Conservation (phyloP, 2,329 filamentous ascomycete species). For the Aspergillus quadricinctus region DNA sequence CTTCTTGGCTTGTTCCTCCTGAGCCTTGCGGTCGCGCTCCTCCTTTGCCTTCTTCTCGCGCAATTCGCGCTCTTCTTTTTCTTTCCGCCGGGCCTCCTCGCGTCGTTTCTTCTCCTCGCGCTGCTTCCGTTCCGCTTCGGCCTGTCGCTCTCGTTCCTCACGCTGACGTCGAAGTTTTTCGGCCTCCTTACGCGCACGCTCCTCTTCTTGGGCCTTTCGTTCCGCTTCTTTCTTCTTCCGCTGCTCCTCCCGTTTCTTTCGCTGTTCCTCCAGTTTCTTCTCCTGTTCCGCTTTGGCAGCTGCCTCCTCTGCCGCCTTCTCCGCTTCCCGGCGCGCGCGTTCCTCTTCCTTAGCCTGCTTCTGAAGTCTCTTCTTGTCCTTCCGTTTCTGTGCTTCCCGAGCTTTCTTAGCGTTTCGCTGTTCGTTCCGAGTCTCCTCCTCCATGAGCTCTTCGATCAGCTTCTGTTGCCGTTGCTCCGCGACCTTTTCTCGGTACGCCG, state of each 20-base stretch:
- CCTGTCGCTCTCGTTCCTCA: slow-evolving; percentile 81
- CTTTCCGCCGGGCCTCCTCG: slow-evolving; percentile 70
- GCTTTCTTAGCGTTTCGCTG: slow-evolving; percentile 89
- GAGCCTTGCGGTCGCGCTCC: slow-evolving; percentile 56
- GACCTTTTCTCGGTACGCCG: slow-evolving; percentile 97
- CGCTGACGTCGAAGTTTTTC: slow-evolving; percentile 74
- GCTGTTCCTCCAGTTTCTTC: slow-evolving; percentile 74
- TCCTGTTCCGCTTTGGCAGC: slow-evolving; percentile 70
- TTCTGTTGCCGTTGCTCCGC: slow-evolving; percentile 86
- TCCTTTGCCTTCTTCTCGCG: slow-evolving; percentile 65
- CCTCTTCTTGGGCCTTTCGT: slow-evolving; percentile 85
- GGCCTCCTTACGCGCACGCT: slow-evolving; percentile 75
- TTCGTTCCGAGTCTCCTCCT: slow-evolving; percentile 71
- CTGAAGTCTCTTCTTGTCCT: slow-evolving; percentile 86
- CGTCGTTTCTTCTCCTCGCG: slow-evolving; percentile 78
- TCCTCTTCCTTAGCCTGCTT: slow-evolving; percentile 88
- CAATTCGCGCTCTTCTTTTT: slow-evolving; percentile 55
- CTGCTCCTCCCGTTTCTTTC: slow-evolving; percentile 80
- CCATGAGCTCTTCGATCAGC: slow-evolving; percentile 83
- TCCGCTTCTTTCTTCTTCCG: slow-evolving; percentile 87
- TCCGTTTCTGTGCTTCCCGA: slow-evolving; percentile 89
- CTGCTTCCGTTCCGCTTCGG: slow-evolving; percentile 77
- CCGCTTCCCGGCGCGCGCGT: slow-evolving; percentile 79
- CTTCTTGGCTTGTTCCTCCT: slow-evolving; percentile 48
- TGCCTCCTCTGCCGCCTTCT: slow-evolving; percentile 82